Percentiles rank a stretch among this genome's conserved stretches.
Conservation (phyloP, 768 basidiomycete genomes). For the Lactarius trivialis region DNA sequence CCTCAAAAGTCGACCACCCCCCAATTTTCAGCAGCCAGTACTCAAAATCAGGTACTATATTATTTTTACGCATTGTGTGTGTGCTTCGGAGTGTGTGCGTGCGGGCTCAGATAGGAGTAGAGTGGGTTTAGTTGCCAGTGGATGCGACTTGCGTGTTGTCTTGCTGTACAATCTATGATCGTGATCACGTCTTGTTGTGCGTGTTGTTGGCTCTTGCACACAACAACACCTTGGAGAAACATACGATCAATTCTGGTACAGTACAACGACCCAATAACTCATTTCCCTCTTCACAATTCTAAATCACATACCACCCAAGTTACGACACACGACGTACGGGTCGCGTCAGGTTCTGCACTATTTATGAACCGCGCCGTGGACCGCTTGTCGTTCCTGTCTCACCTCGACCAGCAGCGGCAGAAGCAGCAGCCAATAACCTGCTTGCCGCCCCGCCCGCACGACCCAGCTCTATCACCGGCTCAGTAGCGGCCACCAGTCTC, state of each 20-base stretch:
- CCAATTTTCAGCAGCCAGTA: no score
- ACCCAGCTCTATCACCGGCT: constrained; percentile 4
- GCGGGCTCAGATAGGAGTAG: no score
- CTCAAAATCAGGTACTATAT: no score
- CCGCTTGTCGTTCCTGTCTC: constrained; percentile 35
- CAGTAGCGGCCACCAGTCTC: neutral
- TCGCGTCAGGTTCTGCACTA: constrained; percentile 53
- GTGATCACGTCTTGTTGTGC: neutral
- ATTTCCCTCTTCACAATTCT: neutral
- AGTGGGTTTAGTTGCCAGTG: no score
- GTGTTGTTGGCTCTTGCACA: no score
- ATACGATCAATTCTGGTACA: neutral
- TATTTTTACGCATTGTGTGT: no score
- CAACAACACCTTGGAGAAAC: no score
- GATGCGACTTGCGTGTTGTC: no score
- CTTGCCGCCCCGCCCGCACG: constrained; percentile 17
- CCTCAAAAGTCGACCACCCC: no score
- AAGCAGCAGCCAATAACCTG: constrained; percentile 8
- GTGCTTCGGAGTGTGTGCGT: no score
- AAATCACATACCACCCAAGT: neutral
- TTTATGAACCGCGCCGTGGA: constrained; percentile 62
- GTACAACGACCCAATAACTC: neutral
- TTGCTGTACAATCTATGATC: neutral
- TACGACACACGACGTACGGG: constrained; percentile 45
- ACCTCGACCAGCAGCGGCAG: constrained; percentile 27